Conservation (phyloP, 345 rosid genomes). For the Syzygium grande region DNA sequence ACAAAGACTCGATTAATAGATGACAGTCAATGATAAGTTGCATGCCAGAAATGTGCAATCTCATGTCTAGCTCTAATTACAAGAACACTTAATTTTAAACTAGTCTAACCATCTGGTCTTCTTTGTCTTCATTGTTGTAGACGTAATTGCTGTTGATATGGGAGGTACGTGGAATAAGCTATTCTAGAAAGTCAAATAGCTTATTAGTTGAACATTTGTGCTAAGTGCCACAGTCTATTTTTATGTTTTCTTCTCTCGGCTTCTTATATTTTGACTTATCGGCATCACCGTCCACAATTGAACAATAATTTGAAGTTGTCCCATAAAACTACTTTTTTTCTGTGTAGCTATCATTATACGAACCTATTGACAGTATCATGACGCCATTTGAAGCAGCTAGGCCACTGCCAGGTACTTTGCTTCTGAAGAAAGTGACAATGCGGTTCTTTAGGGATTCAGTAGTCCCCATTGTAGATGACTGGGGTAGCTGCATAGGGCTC, state of each 20-base stretch:
- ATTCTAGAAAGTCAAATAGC: background rate
- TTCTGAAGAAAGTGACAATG: conserved; percentile 43
- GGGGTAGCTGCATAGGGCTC: conserved; percentile 65
- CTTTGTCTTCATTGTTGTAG: background rate
- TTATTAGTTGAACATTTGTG: background rate
- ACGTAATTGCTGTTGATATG: background rate
- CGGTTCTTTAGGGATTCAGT: conserved; percentile 52
- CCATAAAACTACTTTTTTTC: background rate
- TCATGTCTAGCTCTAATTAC: background rate
- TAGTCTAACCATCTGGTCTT: background rate
- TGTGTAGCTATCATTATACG: conserved; percentile 37
- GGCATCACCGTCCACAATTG: background rate
- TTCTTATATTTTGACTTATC: background rate
- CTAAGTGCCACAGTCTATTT: background rate
- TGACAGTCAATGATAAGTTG: background rate
- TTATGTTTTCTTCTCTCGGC: background rate
- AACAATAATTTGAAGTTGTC: background rate
- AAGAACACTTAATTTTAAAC: background rate
- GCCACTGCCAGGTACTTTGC: conserved; percentile 42
- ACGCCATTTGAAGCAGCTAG: conserved; percentile 41
- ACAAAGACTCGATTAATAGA: background rate
- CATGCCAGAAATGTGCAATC: background rate
- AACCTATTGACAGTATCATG: conserved; percentile 62
- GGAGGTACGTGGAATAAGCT: background rate
- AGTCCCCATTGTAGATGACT: conserved; percentile 59